Conservation (phyloP, 805 yeast genomes). For the Wickerhamiella cacticola region DNA sequence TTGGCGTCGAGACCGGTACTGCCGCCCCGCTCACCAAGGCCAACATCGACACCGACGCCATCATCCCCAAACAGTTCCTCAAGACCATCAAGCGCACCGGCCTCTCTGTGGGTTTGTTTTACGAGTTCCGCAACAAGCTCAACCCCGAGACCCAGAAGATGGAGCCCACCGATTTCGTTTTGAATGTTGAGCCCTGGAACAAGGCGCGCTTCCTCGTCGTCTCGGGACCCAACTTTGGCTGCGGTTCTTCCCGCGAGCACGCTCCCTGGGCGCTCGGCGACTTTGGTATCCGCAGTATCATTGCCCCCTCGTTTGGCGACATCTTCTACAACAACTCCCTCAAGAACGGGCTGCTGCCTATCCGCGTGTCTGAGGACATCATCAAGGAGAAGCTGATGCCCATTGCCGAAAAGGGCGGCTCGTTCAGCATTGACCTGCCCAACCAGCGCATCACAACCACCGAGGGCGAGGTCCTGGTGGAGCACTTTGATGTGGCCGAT, state of each 20-base stretch:
- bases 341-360: conserved; percentile 90
- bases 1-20: conserved; percentile 62
- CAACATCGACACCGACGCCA: conserved; percentile 96
- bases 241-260: conserved; percentile 98
- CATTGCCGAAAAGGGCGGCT: conserved; percentile 58
- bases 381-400: conserved; percentile 67
- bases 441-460: conserved; percentile 64
- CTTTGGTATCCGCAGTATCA: conserved; percentile 89
- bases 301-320: conserved; percentile 98
- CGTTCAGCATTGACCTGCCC: conserved; percentile 72
- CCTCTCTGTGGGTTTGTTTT: conserved; percentile 74
- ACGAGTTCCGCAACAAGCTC: conserved; percentile 70
- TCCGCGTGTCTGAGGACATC: conserved; percentile 70
- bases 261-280: conserved; percentile 99
- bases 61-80: conserved; percentile 95
- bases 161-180: conserved; percentile 71
- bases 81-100: conserved; percentile 98
- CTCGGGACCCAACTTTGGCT: conserved; percentile 95
- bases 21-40: conserved; percentile 94
- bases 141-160: conserved; percentile 42
- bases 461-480: conserved; percentile 62
- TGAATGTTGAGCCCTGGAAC: conserved; percentile 76
- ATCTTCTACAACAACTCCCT: conserved; percentile 95
- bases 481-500: conserved; percentile 72
- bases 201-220: conserved; percentile 74